phyloP scores from a whole-genome alignment of 345 rosid species.

The Brassica carinata region DNA sequence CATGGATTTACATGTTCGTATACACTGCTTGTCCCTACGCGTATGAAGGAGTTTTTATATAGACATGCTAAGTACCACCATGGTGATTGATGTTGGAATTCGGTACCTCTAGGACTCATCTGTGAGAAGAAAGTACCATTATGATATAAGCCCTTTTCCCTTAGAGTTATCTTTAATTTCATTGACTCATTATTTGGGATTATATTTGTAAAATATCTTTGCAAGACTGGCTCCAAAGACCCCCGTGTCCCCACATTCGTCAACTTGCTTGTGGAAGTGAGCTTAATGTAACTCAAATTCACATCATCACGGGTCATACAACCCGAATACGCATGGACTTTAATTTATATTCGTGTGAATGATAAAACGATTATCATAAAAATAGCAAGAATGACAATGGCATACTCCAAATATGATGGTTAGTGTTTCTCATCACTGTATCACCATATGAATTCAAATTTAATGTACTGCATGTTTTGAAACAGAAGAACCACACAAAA shows the following conservation, averaged over 20 bases:
- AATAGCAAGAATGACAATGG: background rate
- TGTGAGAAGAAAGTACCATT: background rate
- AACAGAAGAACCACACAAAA: background rate
- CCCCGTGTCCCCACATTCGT: background rate
- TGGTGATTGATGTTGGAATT: background rate
- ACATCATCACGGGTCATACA: background rate
- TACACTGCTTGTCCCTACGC: background rate
- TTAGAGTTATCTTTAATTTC: background rate
- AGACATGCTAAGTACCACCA: background rate
- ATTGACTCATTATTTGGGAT: background rate
- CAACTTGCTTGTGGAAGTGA: background rate
- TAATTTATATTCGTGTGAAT: background rate
- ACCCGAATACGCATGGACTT: background rate
- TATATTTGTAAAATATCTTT: background rate
- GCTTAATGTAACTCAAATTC: conserved; percentile 16
- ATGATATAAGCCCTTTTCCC: background rate
- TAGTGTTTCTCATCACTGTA: background rate
- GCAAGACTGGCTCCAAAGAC: background rate
- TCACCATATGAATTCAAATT: background rate
- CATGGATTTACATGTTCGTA: too few species aligned
- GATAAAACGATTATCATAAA: background rate
- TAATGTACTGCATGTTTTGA: background rate
- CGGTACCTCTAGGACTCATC: background rate
- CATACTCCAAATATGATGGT: background rate
- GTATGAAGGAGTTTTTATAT: background rate